A percentile compares a stretch with the other conserved stretches of the same genome.
phyloP scores from a whole-genome alignment of 2,329 filamentous ascomycete species.

The Colletotrichum euphorbiae region DNA sequence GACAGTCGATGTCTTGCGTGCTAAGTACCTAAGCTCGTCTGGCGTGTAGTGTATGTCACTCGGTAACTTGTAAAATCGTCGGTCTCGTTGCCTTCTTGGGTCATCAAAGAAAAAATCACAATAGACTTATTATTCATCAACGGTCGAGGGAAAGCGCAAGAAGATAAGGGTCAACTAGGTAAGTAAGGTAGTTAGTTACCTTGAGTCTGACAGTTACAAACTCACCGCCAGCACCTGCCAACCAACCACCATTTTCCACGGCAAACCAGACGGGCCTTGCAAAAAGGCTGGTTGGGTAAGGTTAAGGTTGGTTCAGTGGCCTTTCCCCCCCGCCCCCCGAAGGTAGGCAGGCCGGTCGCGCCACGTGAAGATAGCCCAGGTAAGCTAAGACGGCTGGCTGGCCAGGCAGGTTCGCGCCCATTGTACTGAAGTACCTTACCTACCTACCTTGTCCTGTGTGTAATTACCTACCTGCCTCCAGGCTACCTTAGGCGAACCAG shows the following conservation, averaged over 20 bases:
- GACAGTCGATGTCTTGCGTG: neutral
- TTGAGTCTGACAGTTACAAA: slow-evolving; percentile 14
- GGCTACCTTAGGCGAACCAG: neutral
- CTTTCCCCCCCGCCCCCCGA: too few species aligned
- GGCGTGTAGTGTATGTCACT: neutral
- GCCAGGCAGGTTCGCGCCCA: neutral
- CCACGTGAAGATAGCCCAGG: slow-evolving; percentile 31
- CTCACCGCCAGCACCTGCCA: slow-evolving; percentile 20
- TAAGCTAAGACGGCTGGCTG: slow-evolving; percentile 19
- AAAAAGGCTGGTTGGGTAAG: slow-evolving; percentile 4
- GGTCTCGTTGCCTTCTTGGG: slow-evolving; percentile 5
- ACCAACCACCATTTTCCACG: slow-evolving; percentile 4
- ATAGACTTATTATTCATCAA: neutral
- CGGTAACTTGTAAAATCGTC: neutral
- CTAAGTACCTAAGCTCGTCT: neutral
- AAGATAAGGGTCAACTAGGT: neutral
- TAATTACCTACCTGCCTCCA: too few species aligned
- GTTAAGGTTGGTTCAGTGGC: too few species aligned
- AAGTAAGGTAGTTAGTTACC: too few species aligned
- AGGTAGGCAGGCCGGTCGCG: slow-evolving; percentile 8
- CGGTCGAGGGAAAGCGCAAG: neutral
- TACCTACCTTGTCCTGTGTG: neutral
- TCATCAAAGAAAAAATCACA: neutral
- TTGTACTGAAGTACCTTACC: neutral
- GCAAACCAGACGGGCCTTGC: neutral